Evolutionary conservation across 202 grass and related monocot genomes (phyloP), one percentile per base, ranked within the genome.

Genomic region (Schoenoplectus triqueter): DNA sequence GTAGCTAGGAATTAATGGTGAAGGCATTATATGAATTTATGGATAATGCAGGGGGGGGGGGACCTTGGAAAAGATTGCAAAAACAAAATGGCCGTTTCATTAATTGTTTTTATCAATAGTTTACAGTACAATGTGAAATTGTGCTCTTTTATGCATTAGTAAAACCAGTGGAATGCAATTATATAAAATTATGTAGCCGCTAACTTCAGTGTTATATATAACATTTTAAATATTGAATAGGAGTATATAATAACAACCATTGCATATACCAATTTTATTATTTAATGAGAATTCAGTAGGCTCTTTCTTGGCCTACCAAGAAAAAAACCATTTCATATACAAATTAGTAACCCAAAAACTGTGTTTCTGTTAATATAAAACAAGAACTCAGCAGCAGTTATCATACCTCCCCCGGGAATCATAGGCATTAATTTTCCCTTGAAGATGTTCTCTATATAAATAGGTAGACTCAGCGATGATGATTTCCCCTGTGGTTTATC

Each of bases 381-480:
- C 7, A 59, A 63, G 56, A 3, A 61, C 61, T 47, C 50, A 63
- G 31, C 4, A 62, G 75, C 4, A 48, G 40, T 40, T 62, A 21
- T 21, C 59, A 10, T 87, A 88, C 89, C 86, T 90, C 52, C 89
- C 89, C 62, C 82, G 63, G 22, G 48, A 78, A 10, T 90, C 89
- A 7, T 88, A 90, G 51, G 75, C 76, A n/a, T 50, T 69, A 2
- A 86, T 81, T 88, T 90, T 6, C 69, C 86, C 75, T 73, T 86
- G 10, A 55, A 31, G 56, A 90, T 90, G 66, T 89, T 86, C 64
- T 86, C 47, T 10, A 89, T 45, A 69, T 86, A 86, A 47, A 94
- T 81, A 19, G 89, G 87, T 20, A 83, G 2, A 75, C 21, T 39
- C 1, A 88, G 65, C 0, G 85, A 82, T 47, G 44, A 73, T 52